Evolutionary conservation across 2,329 filamentous ascomycete genomes (phyloP), one percentile per base, ranked within the genome.

Genomic region (Alternaria ethzedia): DNA sequence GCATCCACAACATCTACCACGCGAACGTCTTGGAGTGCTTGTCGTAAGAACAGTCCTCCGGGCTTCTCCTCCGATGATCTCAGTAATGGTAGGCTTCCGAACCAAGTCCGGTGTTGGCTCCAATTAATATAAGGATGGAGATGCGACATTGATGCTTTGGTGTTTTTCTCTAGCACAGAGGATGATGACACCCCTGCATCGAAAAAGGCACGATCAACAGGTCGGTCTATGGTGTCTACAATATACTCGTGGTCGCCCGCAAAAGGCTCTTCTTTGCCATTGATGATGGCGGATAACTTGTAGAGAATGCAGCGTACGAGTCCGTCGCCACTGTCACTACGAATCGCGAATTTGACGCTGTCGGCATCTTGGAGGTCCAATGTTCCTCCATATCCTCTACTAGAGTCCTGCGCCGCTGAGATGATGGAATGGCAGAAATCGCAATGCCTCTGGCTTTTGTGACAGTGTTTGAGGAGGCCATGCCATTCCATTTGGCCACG

Each of bases 1-100:
- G 9, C 20, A 12, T 50, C n/a, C 7, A n/a, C 17, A 30, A 65
- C 54, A 55, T 61, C 62, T 36, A 55, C 20, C 7, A 61, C 49
- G 20, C 45, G 54, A 7, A 65, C 26, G 21, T 61, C 21, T 36
- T 44, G n/a, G 20, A 56, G 59, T 9, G 23, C 4, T 43, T 56
- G 20, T 9, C 17, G 28, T 28, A 46, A 4, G 10, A 17, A 13
- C 5, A 11, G 6, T 32, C 17, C 43, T 45, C 43, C 43, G 6
- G 43, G 43, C 5, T 6, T 32, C 2, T 46, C 30, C 17, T 15
- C 32, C 13, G 15, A 15, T 41, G 12, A 11, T 21, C n/a, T 23
- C 21, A n/a, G 25, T 25, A 45, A 21, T 15, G 20, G 7, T 10
- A 23, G 11, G 21, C 20, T 20, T 21, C n/a, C 50, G 9, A 25